A percentile compares a stretch with the other conserved stretches of the same genome.
Evolutionary conservation across 2,329 filamentous ascomycete species (phyloP).

Genomic region (Trichoderma simmonsii): DNA sequence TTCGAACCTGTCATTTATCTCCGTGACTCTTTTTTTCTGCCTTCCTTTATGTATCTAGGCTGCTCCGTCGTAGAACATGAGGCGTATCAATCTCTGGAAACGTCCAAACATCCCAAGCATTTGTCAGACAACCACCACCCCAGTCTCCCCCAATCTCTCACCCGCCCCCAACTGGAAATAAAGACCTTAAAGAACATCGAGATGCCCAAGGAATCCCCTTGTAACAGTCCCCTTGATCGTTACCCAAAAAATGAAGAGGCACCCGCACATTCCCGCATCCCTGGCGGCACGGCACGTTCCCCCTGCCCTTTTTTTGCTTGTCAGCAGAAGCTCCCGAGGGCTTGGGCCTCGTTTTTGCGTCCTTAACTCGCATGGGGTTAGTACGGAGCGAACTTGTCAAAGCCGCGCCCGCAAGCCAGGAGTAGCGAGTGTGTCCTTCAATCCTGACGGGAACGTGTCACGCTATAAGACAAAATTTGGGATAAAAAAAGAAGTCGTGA

Average conservation of each 20-base stretch:
- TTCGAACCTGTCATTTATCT: not conserved
- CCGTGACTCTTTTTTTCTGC: not conserved
- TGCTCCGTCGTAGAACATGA: not conserved
- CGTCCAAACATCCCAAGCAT: not conserved
- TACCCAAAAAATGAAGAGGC: not conserved
- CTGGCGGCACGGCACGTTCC: constrained; percentile 10
- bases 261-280: not conserved
- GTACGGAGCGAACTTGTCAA: not conserved
- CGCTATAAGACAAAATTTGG: not conserved
- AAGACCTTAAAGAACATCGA: not conserved
- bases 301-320: not conserved
- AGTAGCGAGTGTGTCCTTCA: not conserved
- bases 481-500: not conserved
- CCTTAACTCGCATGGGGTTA: not conserved
- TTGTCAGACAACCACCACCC: not conserved
- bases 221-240: not conserved
- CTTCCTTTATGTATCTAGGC: not conserved
- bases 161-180: not conserved
- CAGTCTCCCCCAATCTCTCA: not conserved
- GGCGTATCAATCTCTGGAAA: not conserved
- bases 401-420: not conserved
- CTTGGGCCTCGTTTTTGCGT: not conserved
- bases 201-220: not conserved
- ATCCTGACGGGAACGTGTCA: not conserved
- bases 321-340: not conserved